Evolutionary conservation across 805 yeast species (phyloP).

Genomic region (Soucietia sequanensis): DNA sequence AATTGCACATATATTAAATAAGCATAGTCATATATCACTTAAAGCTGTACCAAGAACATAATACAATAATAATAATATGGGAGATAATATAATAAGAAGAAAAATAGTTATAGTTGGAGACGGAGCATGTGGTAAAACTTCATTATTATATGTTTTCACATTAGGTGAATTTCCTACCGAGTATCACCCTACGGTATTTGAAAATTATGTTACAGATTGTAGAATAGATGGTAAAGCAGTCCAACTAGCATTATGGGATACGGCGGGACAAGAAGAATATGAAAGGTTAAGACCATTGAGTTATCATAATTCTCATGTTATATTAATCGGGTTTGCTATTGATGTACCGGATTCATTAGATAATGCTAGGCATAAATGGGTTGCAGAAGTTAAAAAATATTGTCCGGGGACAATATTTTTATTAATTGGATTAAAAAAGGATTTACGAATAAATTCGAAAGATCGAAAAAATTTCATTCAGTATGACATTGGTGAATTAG

Average conservation of each 20-base stretch:
- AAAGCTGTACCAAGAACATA: too few relatives aligned
- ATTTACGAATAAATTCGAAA: slow-evolving; percentile 52
- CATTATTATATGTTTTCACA: slow-evolving; percentile 86
- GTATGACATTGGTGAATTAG: slow-evolving; percentile 58
- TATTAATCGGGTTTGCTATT: slow-evolving; percentile 81
- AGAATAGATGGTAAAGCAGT: slow-evolving; percentile 92
- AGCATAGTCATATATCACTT: too few relatives aligned
- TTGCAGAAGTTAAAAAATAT: slow-evolving; percentile 73
- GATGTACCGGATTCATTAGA: slow-evolving; percentile 82
- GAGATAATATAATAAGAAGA: slow-evolving; percentile 45
- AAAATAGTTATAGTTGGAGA: slow-evolving; percentile 91
- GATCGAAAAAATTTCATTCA: slow-evolving; percentile 50
- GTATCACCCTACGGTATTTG: slow-evolving; percentile 92
- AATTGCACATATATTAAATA: too few relatives aligned
- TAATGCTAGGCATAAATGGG: slow-evolving; percentile 85
- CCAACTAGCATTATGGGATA: slow-evolving; percentile 88
- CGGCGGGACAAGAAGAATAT: slow-evolving; percentile 96
- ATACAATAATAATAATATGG: too few relatives aligned
- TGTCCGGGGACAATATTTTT: slow-evolving; percentile 80
- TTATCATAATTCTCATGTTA: slow-evolving; percentile 82
- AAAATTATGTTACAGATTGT: slow-evolving; percentile 91
- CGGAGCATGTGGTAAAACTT: slow-evolving; percentile 94
- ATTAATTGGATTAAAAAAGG: slow-evolving; percentile 83
- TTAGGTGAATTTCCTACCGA: slow-evolving; percentile 91
- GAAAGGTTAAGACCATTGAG: slow-evolving; percentile 86